Conservation (phyloP, 495 filamentous ascomycete species). For the Chaetomium cochliodes region DNA sequence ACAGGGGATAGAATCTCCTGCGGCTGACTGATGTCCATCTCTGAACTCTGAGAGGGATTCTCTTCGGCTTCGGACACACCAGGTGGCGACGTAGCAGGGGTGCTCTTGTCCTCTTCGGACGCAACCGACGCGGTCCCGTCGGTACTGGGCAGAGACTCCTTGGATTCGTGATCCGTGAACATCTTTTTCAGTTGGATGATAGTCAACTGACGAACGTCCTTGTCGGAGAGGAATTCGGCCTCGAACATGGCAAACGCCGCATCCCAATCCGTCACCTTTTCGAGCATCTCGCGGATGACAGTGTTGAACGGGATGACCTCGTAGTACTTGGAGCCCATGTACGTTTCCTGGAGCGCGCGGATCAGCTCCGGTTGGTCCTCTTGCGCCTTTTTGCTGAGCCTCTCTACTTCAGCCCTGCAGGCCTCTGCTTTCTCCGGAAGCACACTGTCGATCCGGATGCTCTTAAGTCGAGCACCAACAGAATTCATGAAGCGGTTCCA, state of each 20-base stretch:
- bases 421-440: slow-evolving; percentile 78
- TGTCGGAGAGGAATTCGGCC: slow-evolving; percentile 92
- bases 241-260: slow-evolving; percentile 85
- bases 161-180: slow-evolving; percentile 84
- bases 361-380: slow-evolving; percentile 75
- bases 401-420: slow-evolving; percentile 78
- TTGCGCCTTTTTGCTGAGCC: slow-evolving; percentile 67
- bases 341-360: slow-evolving; percentile 79
- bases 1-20: slow-evolving; percentile 32
- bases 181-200: slow-evolving; percentile 91
- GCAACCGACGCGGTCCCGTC: slow-evolving; percentile 53
- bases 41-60: slow-evolving; percentile 27
- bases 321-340: slow-evolving; percentile 91
- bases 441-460: slow-evolving; percentile 87
- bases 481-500: slow-evolving; percentile 83
- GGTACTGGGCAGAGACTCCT: slow-evolving; percentile 63
- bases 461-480: slow-evolving; percentile 75
- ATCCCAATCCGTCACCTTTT: slow-evolving; percentile 94
- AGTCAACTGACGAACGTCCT: slow-evolving; percentile 90
- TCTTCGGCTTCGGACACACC: slow-evolving; percentile 33
- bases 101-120: slow-evolving; percentile 45
- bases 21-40: slow-evolving; percentile 20
- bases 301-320: slow-evolving; percentile 91
- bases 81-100: slow-evolving; percentile 37
- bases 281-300: slow-evolving; percentile 82